phyloP scores from a whole-genome alignment of 805 yeast species.

The Kazachstania taianensis region DNA sequence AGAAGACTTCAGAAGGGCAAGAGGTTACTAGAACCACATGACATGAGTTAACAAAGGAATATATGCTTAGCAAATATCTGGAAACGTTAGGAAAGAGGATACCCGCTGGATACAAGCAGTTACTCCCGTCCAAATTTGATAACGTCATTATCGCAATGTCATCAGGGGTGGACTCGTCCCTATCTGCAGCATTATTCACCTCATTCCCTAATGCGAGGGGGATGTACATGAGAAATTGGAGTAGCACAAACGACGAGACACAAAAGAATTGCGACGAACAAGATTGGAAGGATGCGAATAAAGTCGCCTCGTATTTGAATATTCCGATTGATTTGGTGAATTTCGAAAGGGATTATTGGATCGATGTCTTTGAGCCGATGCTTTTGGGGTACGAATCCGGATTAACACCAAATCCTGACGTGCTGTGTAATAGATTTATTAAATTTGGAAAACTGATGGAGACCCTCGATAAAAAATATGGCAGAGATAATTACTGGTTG shows the following conservation, averaged over 20 bases:
- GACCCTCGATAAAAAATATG: slow-evolving; percentile 36
- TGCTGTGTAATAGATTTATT: slow-evolving; percentile 72
- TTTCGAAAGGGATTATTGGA: slow-evolving; percentile 90
- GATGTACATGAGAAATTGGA: slow-evolving; percentile 92
- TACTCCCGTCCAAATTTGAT: slow-evolving; percentile 41
- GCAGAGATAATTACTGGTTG: slow-evolving; percentile 55
- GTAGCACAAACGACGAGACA: slow-evolving; percentile 34
- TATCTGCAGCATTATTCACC: slow-evolving; percentile 63
- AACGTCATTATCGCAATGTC: slow-evolving; percentile 83
- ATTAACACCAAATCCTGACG: slow-evolving; percentile 89
- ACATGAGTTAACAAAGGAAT: too few relatives aligned
- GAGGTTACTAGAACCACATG: too few relatives aligned
- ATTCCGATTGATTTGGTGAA: slow-evolving; percentile 69
- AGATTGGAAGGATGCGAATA: slow-evolving; percentile 80
- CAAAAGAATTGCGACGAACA: slow-evolving; percentile 57
- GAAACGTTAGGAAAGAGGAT: slow-evolving; percentile 1
- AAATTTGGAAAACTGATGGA: slow-evolving; percentile 76
- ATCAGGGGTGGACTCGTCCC: slow-evolving; percentile 93
- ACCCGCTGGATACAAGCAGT: slow-evolving; percentile 2
- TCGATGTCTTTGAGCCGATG: slow-evolving; percentile 89
- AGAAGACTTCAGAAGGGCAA: too few relatives aligned
- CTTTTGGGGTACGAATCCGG: slow-evolving; percentile 60
- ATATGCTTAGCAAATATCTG: neutral
- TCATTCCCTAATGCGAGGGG: slow-evolving; percentile 60
- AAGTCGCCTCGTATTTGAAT: slow-evolving; percentile 46